phyloP scores from a whole-genome alignment of 2,329 filamentous ascomycete genomes.

The Mollisia scopiformis region DNA sequence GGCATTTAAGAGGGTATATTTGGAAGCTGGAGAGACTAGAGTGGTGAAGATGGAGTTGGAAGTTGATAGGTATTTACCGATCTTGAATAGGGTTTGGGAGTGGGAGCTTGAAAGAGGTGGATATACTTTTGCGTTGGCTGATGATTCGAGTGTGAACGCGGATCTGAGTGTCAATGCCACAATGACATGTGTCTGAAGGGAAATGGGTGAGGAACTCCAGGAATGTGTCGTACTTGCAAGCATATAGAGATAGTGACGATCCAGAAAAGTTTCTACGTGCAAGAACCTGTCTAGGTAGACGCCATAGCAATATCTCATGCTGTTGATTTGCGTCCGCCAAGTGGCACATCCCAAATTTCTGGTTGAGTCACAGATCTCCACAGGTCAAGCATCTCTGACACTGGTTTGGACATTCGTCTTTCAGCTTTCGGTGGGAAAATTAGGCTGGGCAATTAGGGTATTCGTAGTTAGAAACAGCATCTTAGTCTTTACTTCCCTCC shows the following conservation, averaged over 20 bases:
- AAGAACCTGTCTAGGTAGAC: no score
- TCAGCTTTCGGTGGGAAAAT: no score
- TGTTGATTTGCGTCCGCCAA: neutral
- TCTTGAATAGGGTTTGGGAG: slow-evolving; percentile 44
- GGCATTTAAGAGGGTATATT: slow-evolving; percentile 44
- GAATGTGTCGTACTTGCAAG: no score
- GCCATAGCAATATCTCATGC: no score
- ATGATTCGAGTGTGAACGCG: slow-evolving; percentile 42
- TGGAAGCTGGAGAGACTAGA: slow-evolving; percentile 38
- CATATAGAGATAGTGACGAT: no score
- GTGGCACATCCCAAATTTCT: neutral
- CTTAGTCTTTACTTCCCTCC: neutral
- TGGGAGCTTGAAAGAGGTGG: slow-evolving; percentile 48
- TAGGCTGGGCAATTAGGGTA: no score
- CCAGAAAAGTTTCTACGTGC: no score
- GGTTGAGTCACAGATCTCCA: no score
- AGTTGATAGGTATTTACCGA: slow-evolving; percentile 44
- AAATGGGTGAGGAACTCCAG: neutral
- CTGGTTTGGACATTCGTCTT: no score
- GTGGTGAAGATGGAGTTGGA: slow-evolving; percentile 41
- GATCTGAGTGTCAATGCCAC: slow-evolving; percentile 43
- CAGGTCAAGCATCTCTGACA: no score
- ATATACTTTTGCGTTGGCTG: slow-evolving; percentile 40
- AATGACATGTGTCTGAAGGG: slow-evolving; percentile 36
- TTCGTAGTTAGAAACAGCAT: no score